Evolutionary conservation across 306 rosid species (phyloP), one percentile per base, ranked within the genome.

Genomic region (Ziziphus jujuba): DNA sequence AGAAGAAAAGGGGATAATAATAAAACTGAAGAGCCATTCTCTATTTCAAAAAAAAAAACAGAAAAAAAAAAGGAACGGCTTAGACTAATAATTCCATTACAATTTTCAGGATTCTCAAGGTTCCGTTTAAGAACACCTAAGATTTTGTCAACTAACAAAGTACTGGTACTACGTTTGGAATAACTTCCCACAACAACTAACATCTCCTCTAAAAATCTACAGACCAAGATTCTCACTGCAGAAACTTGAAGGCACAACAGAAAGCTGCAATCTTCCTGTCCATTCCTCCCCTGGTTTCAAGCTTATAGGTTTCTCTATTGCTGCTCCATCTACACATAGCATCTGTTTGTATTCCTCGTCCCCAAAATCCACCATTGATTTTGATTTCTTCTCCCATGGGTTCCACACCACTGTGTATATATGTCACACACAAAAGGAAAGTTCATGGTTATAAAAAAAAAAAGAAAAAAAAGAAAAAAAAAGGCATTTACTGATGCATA

Each of bases 231-330:
- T 80, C 61, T 88, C 85, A 1, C 91, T 81, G 52, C 97, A 90
- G 80, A 93, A 93, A 67, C 96, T 93, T 0, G 97, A 93, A 47
- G 97, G 87, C 66, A 81, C 97, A 7, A 90, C 86, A 0, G 91
- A 81, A 36, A 93, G 91, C 81, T 88, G 95, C 70, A 93, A 63
- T 58, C 84, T 59, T 66, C 96, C 97, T 0, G 86, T 88, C 98
- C 98, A 93, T 83, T 93, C 96, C 85, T 93, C 95, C 0, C 98
- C 96, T 0, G 91, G 98, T 91, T 82, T 93, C 87, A 93, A 77
- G 8, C 52, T 86, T 67, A 90, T 77, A 3, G 91, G 91, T 56
- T 80, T 93, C 84, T 86, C 95, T 4, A 86, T 81, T 0, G 92
- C 90, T 1, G 98, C 96, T 36, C 90, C 98, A 34, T 88, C 87